A percentile compares a stretch with the other conserved stretches of the same genome.
phyloP scores from a whole-genome alignment of 2,329 filamentous ascomycete genomes.

The Colletotrichum godetiae region DNA sequence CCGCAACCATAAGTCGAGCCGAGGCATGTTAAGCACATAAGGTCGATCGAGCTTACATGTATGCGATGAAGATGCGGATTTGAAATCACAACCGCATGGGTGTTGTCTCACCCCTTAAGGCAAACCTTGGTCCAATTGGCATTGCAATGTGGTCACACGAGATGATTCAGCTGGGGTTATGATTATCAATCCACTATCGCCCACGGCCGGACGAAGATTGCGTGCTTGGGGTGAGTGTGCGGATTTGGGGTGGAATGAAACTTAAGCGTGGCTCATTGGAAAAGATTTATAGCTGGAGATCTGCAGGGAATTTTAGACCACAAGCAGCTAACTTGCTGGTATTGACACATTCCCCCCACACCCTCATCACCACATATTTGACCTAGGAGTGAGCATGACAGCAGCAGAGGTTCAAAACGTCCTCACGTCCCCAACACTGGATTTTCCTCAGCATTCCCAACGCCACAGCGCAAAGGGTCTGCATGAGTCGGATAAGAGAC shows the following conservation, averaged over 20 bases:
- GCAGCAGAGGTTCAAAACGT: conserved; percentile 26
- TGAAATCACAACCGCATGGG: not conserved
- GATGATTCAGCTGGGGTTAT: conserved; percentile 9
- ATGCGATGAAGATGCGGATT: not conserved
- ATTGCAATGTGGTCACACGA: not conserved
- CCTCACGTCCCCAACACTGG: not conserved
- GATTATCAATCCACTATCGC: conserved; percentile 41
- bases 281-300: not conserved
- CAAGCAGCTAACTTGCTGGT: not conserved
- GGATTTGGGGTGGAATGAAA: not conserved
- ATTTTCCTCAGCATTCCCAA: not conserved
- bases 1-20: not conserved
- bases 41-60: not conserved
- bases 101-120: not conserved
- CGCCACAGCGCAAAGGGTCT: not conserved
- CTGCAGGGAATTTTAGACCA: not conserved
- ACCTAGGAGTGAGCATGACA: conserved; percentile 14
- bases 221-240: conserved; percentile 39
- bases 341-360: not conserved
- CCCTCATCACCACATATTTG: too few species aligned
- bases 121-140: not conserved
- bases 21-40: not conserved
- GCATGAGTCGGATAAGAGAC: not conserved
- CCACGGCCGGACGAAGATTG: conserved; percentile 35
- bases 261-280: too few species aligned